Base-by-base conservation (phyloP, 177 flowering plant genomes). In the Telopea speciosissima region DNA sequence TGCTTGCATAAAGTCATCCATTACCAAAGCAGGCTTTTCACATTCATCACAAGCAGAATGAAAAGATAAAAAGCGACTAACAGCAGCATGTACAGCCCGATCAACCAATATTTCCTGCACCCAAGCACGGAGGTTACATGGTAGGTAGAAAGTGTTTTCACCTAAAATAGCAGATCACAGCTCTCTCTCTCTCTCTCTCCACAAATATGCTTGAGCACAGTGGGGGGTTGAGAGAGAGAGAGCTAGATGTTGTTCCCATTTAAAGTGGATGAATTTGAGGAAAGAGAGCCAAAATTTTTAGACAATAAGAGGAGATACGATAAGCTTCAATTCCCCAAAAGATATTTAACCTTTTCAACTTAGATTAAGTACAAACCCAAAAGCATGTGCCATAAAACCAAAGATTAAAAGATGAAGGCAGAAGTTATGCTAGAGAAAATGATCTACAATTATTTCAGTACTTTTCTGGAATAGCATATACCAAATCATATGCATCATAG, bases 401-500 rank as follows among this genome's bases (percentile, higher is more conserved):
- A 49, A 12, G 17, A 49, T 11, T 49, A 49, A 49, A 49, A 49
- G 54, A 49, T 49, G 40, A 49, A 49, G 4, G 54, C 19, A 19
- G 19, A 3, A 24, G 14, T 25, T 54, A 19, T 22, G 24, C 24
- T 26, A n/a, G 24, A 68, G 10, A 68, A 28, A 56, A 28, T 68
- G 17, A 49, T 31, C 33, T 68, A 59, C 45, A 11, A 60, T 22
- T 17, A 8, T 36, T 22, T 17, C 21, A 24, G 9, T 14, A 17
- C 24, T 44, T 62, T 62, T 10, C 17, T 24, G 9, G 23, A 61
- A 44, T 52, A 5, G 9, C 23, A 59, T 56, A 56, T 90, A 94
- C 98, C 91, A 95, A 83, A 84, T 95, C 99, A 85, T 95, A 93
- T 62, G 97, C 94, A 85, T 92, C 97, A 84, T 91, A 95, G 72